phyloP scores from a whole-genome alignment of 2,329 filamentous ascomycete species.

The Tolypocladium cylindrosporum region DNA sequence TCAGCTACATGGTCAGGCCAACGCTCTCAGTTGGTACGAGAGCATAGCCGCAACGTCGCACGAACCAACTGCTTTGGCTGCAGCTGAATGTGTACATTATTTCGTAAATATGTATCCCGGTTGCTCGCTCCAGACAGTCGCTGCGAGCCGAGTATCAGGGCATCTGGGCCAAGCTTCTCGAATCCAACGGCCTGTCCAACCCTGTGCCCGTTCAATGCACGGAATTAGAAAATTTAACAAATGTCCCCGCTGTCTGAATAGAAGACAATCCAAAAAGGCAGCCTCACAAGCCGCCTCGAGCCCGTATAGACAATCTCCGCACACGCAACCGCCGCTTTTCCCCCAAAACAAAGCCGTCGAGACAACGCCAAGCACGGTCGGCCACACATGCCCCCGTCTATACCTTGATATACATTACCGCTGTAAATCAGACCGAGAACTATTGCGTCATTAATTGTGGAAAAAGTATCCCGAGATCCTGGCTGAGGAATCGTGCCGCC shows the following conservation, averaged over 20 bases:
- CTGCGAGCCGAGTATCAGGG: not conserved
- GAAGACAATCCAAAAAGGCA: not conserved
- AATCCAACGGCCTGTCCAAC: not conserved
- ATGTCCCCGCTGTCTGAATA: not conserved
- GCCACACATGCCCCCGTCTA: constrained; percentile 5
- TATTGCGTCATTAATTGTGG: not conserved
- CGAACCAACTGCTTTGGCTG: not conserved
- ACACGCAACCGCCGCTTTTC: not conserved
- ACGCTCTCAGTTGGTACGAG: not conserved
- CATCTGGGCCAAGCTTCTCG: not conserved
- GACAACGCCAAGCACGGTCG: constrained; percentile 7
- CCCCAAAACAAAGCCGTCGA: not conserved
- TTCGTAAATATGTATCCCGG: not conserved
- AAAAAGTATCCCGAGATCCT: not conserved
- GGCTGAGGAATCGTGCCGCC: not conserved
- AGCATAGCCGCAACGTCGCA: not conserved
- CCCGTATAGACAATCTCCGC: not conserved
- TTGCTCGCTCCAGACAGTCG: not conserved
- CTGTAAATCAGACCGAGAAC: constrained; percentile 8
- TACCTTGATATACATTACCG: constrained; percentile 14
- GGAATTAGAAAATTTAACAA: not conserved
- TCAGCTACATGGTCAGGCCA: too few relatives aligned
- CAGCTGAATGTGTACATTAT: constrained; percentile 1
- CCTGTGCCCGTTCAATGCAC: not conserved
- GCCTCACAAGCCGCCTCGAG: not conserved